Base-by-base conservation (phyloP, 1,139 yeast species). In the Debaryomyces singareniensis region DNA sequence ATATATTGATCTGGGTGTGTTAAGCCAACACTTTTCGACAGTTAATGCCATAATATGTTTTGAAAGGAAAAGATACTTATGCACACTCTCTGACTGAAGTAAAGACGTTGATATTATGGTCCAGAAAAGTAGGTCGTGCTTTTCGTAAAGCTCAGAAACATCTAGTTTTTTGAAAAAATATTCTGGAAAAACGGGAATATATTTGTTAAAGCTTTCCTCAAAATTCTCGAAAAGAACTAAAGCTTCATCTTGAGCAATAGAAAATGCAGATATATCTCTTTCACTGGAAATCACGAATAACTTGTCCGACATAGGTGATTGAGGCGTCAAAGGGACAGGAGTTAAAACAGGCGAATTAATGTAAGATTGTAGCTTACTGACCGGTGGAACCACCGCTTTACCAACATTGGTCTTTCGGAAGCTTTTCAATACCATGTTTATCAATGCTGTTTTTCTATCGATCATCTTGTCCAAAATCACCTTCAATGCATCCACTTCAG, bases 1-100 rank as follows among this genome's bases (percentile, higher is more conserved):
- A 37, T 61, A 64, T 12, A 66, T 58, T 15, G 68, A 61, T 38
- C 72, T 53, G 7, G 73, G 73, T 15, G 72, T 67, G 28, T 57
- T 52, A 32, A 61, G 49, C 73, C 72, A 67, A 44, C 71, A 64
- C 33, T 53, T 58, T 29, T 55, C 55, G 26, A 65, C 71, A 25
- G 66, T 70, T 39, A 65, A 50, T 13, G 55, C 42, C 34, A 62
- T 63, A 23, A 66, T 48, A 34, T 65, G 70, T 14, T 52, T 49
- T 2, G 58, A 39, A 27, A 67, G 47, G 6, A 32, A 36, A 20
- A 39, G 29, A 40, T 64, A 64, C 22, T 40, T 43, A 11, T 36
- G 30, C 12, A 50, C 31, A 23, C 43, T 42, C 4, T 47, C 40
- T 23, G 46, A 38, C 31, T 49, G 51, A 28, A 64, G 47, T 29